Evolutionary conservation across 495 filamentous ascomycete genomes (phyloP).

Genomic region (Margaritispora aquatica): DNA sequence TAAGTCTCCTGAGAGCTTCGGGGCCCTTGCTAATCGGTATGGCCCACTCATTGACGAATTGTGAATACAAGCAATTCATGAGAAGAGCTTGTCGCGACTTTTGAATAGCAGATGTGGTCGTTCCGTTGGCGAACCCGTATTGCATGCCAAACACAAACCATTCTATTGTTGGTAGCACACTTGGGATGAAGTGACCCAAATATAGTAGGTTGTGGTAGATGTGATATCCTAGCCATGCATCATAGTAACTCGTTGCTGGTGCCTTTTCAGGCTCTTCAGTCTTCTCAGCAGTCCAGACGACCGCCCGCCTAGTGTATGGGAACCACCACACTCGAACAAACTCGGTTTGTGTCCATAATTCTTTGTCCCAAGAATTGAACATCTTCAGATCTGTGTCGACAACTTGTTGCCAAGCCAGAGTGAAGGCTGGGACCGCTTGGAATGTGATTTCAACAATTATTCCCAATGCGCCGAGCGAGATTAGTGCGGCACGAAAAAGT

Average conservation of each 20-base stretch:
- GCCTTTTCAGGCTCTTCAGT: constrained; percentile 41
- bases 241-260: constrained; percentile 60
- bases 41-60: constrained; percentile 98
- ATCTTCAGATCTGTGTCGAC: constrained; percentile 62
- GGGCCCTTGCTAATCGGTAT: constrained; percentile 84
- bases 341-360: constrained; percentile 77
- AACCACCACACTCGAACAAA: constrained; percentile 97
- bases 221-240: constrained; percentile 71
- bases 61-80: constrained; percentile 94
- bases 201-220: constrained; percentile 87
- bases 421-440: constrained; percentile 67
- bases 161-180: constrained; percentile 78
- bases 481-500: constrained; percentile 81
- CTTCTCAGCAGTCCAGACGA: constrained; percentile 81
- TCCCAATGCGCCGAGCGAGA: constrained; percentile 84
- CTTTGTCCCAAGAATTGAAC: constrained; percentile 62
- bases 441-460: constrained; percentile 87
- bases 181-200: constrained; percentile 67
- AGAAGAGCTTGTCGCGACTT: constrained; percentile 71
- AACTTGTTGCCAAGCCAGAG: constrained; percentile 79
- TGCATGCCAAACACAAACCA: constrained; percentile 95
- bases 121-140: constrained; percentile 75
- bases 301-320: constrained; percentile 78
- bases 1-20: constrained; percentile 76
- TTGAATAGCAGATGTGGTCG: constrained; percentile 64